phyloP scores from a whole-genome alignment of 2,329 filamentous ascomycete genomes.

The Neonectria faginata region DNA sequence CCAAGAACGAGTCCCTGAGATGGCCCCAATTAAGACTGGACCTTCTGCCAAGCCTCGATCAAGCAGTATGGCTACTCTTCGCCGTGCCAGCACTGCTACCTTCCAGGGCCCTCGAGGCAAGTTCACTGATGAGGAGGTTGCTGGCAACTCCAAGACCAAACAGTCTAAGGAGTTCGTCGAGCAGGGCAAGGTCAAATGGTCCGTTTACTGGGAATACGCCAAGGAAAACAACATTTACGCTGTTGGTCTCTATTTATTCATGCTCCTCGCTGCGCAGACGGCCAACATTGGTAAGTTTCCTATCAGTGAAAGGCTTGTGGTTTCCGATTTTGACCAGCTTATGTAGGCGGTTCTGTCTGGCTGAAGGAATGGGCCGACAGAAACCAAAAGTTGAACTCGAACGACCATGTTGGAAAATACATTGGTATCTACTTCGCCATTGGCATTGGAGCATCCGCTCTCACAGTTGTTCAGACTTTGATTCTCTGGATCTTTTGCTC shows the following conservation, averaged over 20 bases:
- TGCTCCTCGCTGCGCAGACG: slow-evolving; percentile 83
- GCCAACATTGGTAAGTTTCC: slow-evolving; percentile 76
- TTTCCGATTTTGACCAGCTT: slow-evolving; percentile 15
- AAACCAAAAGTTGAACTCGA: slow-evolving; percentile 76
- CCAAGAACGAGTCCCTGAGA: slow-evolving; percentile 79
- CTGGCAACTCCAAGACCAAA: slow-evolving; percentile 77
- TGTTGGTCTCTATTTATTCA: slow-evolving; percentile 81
- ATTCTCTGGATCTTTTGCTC: slow-evolving; percentile 99
- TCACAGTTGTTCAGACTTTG: slow-evolving; percentile 92
- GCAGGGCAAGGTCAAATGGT: slow-evolving; percentile 98
- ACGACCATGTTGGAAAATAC: slow-evolving; percentile 85
- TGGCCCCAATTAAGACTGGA: slow-evolving; percentile 77
- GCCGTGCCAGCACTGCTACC: slow-evolving; percentile 90
- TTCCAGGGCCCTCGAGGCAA: slow-evolving; percentile 90
- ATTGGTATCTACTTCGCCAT: slow-evolving; percentile 97
- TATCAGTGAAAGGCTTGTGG: too few species aligned
- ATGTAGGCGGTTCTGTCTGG: slow-evolving; percentile 84
- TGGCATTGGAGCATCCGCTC: slow-evolving; percentile 84
- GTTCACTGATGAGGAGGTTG: slow-evolving; percentile 84
- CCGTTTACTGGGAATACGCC: slow-evolving; percentile 92
- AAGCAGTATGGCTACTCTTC: slow-evolving; percentile 82
- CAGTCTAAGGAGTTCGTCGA: slow-evolving; percentile 90
- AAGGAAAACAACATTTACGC: slow-evolving; percentile 92
- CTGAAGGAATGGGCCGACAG: slow-evolving; percentile 90
- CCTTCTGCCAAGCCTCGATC: slow-evolving; percentile 66